Conservation (phyloP, 768 basidiomycete genomes). For the Mycena leptocephala region DNA sequence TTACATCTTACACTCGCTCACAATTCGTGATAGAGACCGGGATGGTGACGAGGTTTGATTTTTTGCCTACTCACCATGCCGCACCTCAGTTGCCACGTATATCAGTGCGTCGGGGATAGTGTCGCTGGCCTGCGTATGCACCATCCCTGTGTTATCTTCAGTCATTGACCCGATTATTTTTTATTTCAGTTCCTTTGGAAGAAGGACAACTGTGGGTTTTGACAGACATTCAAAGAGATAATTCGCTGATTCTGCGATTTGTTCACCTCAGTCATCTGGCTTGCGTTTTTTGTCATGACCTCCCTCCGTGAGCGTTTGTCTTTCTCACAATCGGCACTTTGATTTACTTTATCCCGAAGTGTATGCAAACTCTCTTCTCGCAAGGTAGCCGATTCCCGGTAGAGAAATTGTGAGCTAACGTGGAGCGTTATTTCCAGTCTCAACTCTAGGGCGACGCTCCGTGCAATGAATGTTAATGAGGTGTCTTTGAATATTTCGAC, state of each 20-base stretch:
- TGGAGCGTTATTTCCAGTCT: background rate
- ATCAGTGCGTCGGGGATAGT: background rate
- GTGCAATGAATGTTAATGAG: background rate
- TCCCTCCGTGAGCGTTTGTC: background rate
- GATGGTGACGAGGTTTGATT: background rate
- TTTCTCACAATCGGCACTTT: too few relatives aligned
- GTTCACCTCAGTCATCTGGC: background rate
- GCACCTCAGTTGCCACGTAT: background rate
- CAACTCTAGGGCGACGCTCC: background rate
- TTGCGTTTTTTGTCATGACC: background rate
- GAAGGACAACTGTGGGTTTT: too few relatives aligned
- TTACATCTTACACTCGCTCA: background rate
- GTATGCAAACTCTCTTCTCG: background rate
- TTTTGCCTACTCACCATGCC: background rate
- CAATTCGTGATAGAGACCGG: background rate
- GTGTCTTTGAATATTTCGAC: too few relatives aligned
- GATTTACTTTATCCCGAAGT: background rate
- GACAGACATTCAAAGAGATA: too few relatives aligned
- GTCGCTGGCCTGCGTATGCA: background rate
- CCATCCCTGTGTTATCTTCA: background rate
- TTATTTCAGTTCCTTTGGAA: too few relatives aligned
- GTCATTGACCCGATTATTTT: background rate
- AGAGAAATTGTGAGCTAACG: background rate
- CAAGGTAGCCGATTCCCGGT: background rate
- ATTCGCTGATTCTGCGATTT: too few relatives aligned